Base-by-base conservation (phyloP, 441 rosid species). In the Adansonia grandidieri region DNA sequence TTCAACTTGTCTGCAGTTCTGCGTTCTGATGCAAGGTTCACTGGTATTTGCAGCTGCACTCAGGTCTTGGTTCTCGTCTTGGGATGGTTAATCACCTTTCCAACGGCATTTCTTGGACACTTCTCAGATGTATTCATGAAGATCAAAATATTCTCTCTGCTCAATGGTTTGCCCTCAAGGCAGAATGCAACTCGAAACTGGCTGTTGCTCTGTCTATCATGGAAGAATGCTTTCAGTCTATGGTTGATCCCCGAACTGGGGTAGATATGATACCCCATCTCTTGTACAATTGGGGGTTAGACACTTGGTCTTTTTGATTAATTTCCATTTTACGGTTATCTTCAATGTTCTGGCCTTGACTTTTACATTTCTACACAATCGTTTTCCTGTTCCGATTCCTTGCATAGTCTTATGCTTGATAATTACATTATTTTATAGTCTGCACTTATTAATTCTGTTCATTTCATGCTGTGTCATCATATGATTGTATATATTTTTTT, bases 211-310 rank as follows among this genome's bases (percentile, higher is more conserved):
- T 96, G 82, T 87, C 97, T 53, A 88, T 96, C 56, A 89, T 96
- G 97, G 99, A 96, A 86, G 99, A 94, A 83, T 91, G 97, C 84
- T 96, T 96, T 90, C 91, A 85, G 83, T 86, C 99, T 61, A 96
- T 96, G 99, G 87, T 96, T 76, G 99, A 96, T 88, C 87, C 96
- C 70, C 92, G 97, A 86, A 96, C 99, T 10, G 99, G 99, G 83
- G 85, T 96, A 79, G 89, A 93, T 84, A 94, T 96, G 99, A 87
- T 94, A 86, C 97, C 99, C 73, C 98, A 94, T 78, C 90, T 88
- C 86, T 76, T 96, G 56, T 96, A 92, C 85, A 94, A 91, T 83
- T 91, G 98, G 98, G 91, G 97, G 99, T 92, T 81, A 88, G 86
- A 78, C 32, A 53, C 76, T 61, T 72, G 28, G n/a, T 77, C 50